phyloP scores from a whole-genome alignment of 2,329 filamentous ascomycete genomes.

The Penicillium sp. region DNA sequence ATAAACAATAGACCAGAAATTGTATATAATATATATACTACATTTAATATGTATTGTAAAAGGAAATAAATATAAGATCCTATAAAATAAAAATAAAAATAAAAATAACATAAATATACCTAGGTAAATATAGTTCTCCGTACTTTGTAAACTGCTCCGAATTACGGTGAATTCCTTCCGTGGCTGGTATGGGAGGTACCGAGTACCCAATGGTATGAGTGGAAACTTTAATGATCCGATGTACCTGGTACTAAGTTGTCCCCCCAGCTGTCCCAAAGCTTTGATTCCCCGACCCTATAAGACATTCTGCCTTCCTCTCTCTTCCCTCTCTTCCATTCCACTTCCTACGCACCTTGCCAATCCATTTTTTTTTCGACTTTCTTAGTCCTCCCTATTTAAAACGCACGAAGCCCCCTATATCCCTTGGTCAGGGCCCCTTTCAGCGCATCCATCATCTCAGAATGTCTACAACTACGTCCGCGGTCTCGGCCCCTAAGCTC shows the following conservation, averaged over 20 bases:
- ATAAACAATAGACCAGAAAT: background rate
- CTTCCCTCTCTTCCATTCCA: constrained; percentile 14
- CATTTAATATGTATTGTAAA: background rate
- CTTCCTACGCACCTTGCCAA: constrained; percentile 14
- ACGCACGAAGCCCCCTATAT: constrained; percentile 81
- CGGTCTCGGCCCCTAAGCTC: constrained; percentile 57
- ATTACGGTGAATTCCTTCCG: constrained; percentile 1
- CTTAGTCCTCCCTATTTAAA: constrained; percentile 28
- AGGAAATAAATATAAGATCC: background rate
- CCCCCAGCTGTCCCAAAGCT: constrained; percentile 11
- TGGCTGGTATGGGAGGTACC: constrained; percentile 23
- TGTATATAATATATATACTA: background rate
- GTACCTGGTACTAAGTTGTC: constrained; percentile 4
- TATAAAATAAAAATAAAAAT: background rate
- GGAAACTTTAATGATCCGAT: constrained; percentile 10
- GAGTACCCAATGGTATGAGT: constrained; percentile 23
- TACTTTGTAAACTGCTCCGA: background rate
- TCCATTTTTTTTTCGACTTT: constrained; percentile 14
- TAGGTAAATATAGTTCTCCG: too few species aligned
- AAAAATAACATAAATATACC: background rate
- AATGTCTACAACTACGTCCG: constrained; percentile 52
- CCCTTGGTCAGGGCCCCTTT: constrained; percentile 97
- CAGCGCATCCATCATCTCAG: constrained; percentile 55
- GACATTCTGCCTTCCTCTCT: constrained; percentile 15
- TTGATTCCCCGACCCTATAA: constrained; percentile 20